Conservation (phyloP, 2,329 filamentous ascomycete genomes). For the Monilinia polystroma region DNA sequence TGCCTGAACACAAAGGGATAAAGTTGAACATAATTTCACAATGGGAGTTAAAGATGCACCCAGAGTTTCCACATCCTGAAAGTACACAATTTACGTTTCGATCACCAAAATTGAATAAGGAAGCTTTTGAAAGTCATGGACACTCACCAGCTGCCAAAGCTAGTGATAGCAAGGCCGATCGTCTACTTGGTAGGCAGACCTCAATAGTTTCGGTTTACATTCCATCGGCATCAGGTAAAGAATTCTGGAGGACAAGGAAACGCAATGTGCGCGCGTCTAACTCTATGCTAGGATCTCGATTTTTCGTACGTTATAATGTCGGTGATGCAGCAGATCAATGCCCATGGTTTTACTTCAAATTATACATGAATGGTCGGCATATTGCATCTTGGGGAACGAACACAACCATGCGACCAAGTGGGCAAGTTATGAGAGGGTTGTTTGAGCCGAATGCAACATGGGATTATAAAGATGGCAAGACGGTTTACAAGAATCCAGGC, state of each 20-base stretch:
- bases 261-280: slow-evolving; percentile 18
- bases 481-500: slow-evolving; percentile 42
- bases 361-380: slow-evolving; percentile 54
- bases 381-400: slow-evolving; percentile 55
- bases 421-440: slow-evolving; percentile 48
- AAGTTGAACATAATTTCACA: slow-evolving; percentile 36
- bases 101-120: slow-evolving; percentile 22
- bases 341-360: slow-evolving; percentile 53
- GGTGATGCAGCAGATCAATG: slow-evolving; percentile 37
- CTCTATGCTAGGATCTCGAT: slow-evolving; percentile 48
- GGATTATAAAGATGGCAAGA: slow-evolving; percentile 43
- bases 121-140: neutral
- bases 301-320: slow-evolving; percentile 52
- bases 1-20: slow-evolving; percentile 37
- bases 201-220: slow-evolving; percentile 54
- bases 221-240: slow-evolving; percentile 52
- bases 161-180: slow-evolving; percentile 36
- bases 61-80: slow-evolving; percentile 57
- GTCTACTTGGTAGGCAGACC: slow-evolving; percentile 41
- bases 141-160: slow-evolving; percentile 25
- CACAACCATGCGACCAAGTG: slow-evolving; percentile 40
- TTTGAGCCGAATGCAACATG: slow-evolving; percentile 50
- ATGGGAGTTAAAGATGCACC: slow-evolving; percentile 42
- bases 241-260: neutral
- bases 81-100: slow-evolving; percentile 46